Evolutionary conservation across 305 asterid species (phyloP).

Genomic region (Solanum hybrid): DNA sequence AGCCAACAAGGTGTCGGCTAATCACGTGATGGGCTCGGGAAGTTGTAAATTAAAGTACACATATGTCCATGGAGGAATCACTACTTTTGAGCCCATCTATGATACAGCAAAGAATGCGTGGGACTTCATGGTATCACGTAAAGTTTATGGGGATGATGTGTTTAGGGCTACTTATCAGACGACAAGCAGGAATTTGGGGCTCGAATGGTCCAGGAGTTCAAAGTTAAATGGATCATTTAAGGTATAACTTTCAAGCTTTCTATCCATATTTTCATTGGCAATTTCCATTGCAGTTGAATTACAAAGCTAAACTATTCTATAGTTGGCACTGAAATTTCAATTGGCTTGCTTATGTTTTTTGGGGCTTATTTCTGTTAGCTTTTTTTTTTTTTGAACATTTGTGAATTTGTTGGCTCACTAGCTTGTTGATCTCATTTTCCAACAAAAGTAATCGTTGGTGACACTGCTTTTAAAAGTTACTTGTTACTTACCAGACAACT

Average conservation of each 20-base stretch:
- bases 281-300: constrained; percentile 5
- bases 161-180: constrained; percentile 74
- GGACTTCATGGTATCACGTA: constrained; percentile 68
- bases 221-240: constrained; percentile 60
- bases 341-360: neutral
- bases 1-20: constrained; percentile 71
- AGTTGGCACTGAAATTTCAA: neutral
- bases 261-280: constrained; percentile 6
- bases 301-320: neutral
- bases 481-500: neutral
- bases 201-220: constrained; percentile 74
- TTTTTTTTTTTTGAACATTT: neutral
- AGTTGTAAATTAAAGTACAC: constrained; percentile 64
- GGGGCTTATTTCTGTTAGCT: neutral
- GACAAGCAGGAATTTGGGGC: constrained; percentile 62
- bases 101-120: constrained; percentile 66
- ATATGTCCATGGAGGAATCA: constrained; percentile 58
- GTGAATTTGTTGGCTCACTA: neutral
- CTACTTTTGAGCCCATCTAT: constrained; percentile 70
- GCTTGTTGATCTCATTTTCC: neutral
- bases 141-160: constrained; percentile 53
- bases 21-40: constrained; percentile 61
- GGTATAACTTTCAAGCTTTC: constrained; percentile 31
- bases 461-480: neutral
- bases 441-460: neutral